Percentiles rank a stretch among this genome's conserved stretches.
These are phyloP conservation scores for Anthostomella pinea DNA, from an alignment of 2,329 filamentous ascomycete species.

Conservation along the genomic window DNA sequence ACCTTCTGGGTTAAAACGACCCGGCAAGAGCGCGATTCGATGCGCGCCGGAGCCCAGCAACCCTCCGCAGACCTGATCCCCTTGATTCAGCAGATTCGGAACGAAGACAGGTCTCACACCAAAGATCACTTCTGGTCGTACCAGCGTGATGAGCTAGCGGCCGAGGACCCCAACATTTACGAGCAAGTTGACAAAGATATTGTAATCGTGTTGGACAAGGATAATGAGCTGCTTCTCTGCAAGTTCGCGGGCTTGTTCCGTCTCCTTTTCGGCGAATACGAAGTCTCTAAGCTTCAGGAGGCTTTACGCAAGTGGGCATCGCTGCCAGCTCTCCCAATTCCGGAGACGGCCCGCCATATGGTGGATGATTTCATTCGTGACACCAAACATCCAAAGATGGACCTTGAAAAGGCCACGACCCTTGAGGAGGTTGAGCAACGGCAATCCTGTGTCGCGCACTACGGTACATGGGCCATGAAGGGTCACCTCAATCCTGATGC, in stretches of 20 bases:
- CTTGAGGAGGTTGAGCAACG: slow-evolving; percentile 5
- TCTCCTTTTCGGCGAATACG: slow-evolving; percentile 3
- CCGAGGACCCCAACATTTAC: slow-evolving; percentile 4
- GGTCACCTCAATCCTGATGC: not conserved
- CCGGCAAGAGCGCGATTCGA: slow-evolving; percentile 5
- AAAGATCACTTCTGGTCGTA: slow-evolving; percentile 11
- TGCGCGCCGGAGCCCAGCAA: slow-evolving; percentile 1
- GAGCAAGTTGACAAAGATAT: slow-evolving; percentile 4
- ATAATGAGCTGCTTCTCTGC: slow-evolving; percentile 3
- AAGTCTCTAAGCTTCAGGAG: slow-evolving; percentile 4
- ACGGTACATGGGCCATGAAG: slow-evolving; percentile 9
- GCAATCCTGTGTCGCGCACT: slow-evolving; percentile 6
- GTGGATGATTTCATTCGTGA: slow-evolving; percentile 8
- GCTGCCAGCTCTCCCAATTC: slow-evolving; percentile 6
- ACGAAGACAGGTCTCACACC: slow-evolving; percentile 6
- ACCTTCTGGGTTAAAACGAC: slow-evolving; percentile 12
- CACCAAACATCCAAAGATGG: slow-evolving; percentile 6
- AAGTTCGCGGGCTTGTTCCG: slow-evolving; percentile 4
- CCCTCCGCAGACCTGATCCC: slow-evolving; percentile 3
- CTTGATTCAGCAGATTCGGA: slow-evolving; percentile 8
- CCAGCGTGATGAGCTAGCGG: slow-evolving; percentile 6
- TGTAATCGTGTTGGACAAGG: slow-evolving; percentile 7
- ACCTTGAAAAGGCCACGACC: slow-evolving; percentile 7
- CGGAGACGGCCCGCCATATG: slow-evolving; percentile 6
- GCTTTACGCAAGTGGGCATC: slow-evolving; percentile 8